Conservation (phyloP, 768 basidiomycete species). For the Grammothele lineata region DNA sequence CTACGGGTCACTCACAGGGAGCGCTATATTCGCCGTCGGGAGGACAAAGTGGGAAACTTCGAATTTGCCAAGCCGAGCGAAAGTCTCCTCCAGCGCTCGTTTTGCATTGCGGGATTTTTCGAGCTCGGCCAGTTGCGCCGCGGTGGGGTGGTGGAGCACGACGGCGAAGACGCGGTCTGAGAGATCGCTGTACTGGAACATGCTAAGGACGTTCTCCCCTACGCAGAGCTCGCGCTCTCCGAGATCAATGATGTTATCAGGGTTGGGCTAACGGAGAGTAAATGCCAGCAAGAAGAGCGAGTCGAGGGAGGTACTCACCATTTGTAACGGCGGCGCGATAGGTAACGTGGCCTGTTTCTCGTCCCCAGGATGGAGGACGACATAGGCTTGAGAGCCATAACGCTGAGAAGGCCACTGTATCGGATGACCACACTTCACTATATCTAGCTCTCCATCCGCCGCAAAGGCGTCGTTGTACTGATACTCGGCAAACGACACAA, state of each 20-base stretch:
- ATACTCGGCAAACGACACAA: conserved; percentile 9
- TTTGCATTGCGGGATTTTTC: conserved; percentile 3
- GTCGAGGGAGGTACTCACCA: conserved; percentile 1
- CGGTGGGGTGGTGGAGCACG: conserved; percentile 15
- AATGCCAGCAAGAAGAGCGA: neutral
- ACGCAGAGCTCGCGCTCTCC: conserved; percentile 1
- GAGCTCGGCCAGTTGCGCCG: conserved; percentile 11
- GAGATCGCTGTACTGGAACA: conserved; percentile 16
- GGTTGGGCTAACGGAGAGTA: neutral
- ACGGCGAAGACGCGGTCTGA: conserved; percentile 15
- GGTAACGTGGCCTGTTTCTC: neutral
- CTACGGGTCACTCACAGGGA: too few species aligned
- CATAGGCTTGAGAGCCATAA: conserved; percentile 1
- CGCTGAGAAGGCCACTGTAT: conserved; percentile 6
- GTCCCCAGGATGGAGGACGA: neutral
- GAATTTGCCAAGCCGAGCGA: conserved; percentile 4
- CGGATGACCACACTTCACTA: neutral
- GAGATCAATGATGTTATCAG: conserved; percentile 8
- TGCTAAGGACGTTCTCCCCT: conserved; percentile 12
- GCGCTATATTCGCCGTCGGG: too few species aligned
- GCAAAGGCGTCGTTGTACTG: neutral
- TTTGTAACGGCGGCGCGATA: conserved; percentile 13
- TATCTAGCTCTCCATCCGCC: neutral
- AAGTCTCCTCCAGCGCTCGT: conserved; percentile 1
- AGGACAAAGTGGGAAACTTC: too few species aligned